A percentile compares a stretch with the other conserved stretches of the same genome.
These are phyloP conservation scores for Aphelidium insulamus DNA, from an alignment of 371 early-diverging fungal species.

Conservation along the genomic window DNA sequence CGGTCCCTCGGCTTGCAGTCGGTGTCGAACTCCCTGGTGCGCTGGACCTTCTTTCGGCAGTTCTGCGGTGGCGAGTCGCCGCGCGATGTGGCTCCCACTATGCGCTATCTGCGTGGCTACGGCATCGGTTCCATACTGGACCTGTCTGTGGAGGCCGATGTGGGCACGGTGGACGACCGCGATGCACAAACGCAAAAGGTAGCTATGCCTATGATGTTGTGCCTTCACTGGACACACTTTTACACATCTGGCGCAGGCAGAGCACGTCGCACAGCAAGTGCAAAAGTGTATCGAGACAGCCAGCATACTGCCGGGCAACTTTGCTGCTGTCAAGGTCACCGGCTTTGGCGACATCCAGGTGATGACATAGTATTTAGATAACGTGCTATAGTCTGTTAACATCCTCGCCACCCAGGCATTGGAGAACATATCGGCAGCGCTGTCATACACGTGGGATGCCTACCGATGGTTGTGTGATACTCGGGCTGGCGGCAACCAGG, in stretches of 20 bases:
- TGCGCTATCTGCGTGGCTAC: conserved; percentile 35
- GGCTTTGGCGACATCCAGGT: too few species aligned
- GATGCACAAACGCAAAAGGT: background rate
- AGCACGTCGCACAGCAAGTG: conserved; percentile 34
- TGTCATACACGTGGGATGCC: too few species aligned
- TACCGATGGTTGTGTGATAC: too few species aligned
- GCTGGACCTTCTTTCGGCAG: conserved; percentile 64
- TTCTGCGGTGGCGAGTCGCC: conserved; percentile 87
- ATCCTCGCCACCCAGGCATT: too few species aligned
- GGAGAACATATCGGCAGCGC: too few species aligned
- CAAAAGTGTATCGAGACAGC: conserved; percentile 37
- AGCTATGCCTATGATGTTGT: background rate
- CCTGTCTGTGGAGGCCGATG: conserved; percentile 68
- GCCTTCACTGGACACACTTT: background rate
- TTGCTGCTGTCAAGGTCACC: conserved; percentile 75
- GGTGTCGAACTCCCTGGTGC: conserved; percentile 41
- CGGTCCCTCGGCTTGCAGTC: conserved; percentile 29
- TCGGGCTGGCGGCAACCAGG: too few species aligned
- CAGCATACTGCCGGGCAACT: conserved; percentile 26
- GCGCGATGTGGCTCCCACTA: conserved; percentile 58
- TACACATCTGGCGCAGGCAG: conserved; percentile 18
- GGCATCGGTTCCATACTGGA: conserved; percentile 75
- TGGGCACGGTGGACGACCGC: conserved; percentile 16
- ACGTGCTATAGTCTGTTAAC: too few species aligned
- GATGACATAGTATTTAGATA: too few species aligned